These are phyloP conservation scores for Penicillium goetzii DNA, from an alignment of 495 filamentous ascomycete species.

Conservation along the genomic window DNA sequence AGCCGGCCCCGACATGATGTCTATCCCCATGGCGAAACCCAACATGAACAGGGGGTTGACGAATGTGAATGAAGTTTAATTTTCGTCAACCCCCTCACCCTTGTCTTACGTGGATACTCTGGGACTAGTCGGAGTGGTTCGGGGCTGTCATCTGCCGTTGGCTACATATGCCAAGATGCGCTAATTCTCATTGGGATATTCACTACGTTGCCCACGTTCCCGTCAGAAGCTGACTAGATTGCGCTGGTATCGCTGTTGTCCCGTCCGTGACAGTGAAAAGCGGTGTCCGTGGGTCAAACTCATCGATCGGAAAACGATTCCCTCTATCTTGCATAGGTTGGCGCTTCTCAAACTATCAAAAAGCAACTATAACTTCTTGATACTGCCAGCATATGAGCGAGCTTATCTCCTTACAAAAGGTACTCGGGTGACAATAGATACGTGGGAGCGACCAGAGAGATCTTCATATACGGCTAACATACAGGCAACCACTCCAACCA, in stretches of 20 bases:
- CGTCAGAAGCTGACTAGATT: background rate
- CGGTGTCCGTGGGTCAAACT: background rate
- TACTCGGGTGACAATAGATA: too few relatives aligned
- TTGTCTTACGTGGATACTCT: slow-evolving; percentile 2
- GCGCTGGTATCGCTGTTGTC: background rate
- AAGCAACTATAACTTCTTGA: background rate
- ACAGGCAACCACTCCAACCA: background rate
- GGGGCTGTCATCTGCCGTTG: background rate
- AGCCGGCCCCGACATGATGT: slow-evolving; percentile 15
- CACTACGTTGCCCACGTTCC: background rate
- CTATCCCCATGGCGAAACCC: slow-evolving; percentile 11
- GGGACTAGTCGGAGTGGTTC: background rate
- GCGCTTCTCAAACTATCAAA: background rate
- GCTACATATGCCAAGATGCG: background rate
- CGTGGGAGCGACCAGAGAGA: too few relatives aligned
- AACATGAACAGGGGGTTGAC: slow-evolving; percentile 2
- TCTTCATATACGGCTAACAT: too few relatives aligned
- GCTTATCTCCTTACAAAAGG: background rate
- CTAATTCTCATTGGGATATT: background rate
- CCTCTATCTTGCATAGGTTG: background rate
- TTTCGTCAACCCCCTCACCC: slow-evolving; percentile 4
- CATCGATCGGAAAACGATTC: background rate
- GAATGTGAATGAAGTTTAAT: background rate
- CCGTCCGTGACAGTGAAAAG: background rate
- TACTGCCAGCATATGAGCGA: background rate